Base-by-base conservation (phyloP, 345 rosid species). In the Bretschneidera sinensis region DNA sequence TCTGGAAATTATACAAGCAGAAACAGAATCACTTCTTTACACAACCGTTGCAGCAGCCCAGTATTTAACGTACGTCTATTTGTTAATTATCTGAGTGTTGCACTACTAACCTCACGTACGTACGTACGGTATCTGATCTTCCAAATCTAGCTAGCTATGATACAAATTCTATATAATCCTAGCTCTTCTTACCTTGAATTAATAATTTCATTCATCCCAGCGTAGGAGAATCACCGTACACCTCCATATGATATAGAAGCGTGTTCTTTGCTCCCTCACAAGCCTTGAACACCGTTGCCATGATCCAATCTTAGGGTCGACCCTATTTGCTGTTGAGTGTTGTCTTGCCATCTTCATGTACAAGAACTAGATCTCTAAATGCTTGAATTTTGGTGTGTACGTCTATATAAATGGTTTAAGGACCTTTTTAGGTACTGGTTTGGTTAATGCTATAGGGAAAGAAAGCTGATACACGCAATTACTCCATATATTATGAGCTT, bases 201-300 rank as follows among this genome's bases (percentile, higher is more conserved):
- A n/a, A n/a, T n/a, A n/a, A n/a, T n/a, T n/a, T 51, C 24, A 66
- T 31, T 85, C 83, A 10, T 76, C 72, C 79, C 83, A 71, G 9
- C 72, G 69, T 7, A 88, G 78, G 64, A 91, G 85, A 67, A 85
- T 78, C 56, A 81, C 78, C 5, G 85, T 73, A 51, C 97, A 91
- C 76, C 84, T 84, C 91, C 91, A 88, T 19, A 88, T 79, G 57
- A 84, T 88, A 67, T 91, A 87, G 47, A 78, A 62, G 11, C 92
- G 76, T 0, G 92, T 87, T 61, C 84, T 66, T 77, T 72, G 83
- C 78, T 91, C 91, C 65, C 77, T 68, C 13, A 78, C 58, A 17
- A 75, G 57, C 80, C 71, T 83, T 1, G 84, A 80, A 48, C 81
- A 83, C 69, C 86, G 61, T 59, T 71, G 66, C 85, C 81, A 77